Conservation (phyloP, 208 protist species). For the Acanthamoeba lenticulata region DNA sequence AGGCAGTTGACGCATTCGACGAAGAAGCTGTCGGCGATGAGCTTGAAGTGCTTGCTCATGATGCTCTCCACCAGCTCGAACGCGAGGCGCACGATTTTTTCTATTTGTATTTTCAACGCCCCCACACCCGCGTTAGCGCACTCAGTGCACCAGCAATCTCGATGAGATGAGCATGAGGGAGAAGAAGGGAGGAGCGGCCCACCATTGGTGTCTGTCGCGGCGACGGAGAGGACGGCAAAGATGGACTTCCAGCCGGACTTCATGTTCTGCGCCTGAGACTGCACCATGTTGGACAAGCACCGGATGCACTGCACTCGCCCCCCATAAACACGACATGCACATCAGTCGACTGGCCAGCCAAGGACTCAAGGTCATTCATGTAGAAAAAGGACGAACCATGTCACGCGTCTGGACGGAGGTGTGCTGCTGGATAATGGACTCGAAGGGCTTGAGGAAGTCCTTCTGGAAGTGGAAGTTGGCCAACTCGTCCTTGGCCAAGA, state of each 20-base stretch:
- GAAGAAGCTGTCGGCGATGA: slow-evolving; percentile 78
- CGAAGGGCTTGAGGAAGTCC: slow-evolving; percentile 93
- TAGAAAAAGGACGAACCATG: slow-evolving; percentile 66
- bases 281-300: slow-evolving; percentile 86
- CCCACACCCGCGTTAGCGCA: too few relatives aligned
- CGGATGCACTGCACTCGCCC: slow-evolving; percentile 84
- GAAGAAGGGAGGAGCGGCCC: neutral
- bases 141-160: neutral
- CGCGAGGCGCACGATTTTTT: slow-evolving; percentile 67
- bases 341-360: too few relatives aligned
- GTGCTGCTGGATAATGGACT: slow-evolving; percentile 86
- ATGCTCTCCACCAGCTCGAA: slow-evolving; percentile 75
- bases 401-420: slow-evolving; percentile 81
- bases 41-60: slow-evolving; percentile 70
- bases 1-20: slow-evolving; percentile 83
- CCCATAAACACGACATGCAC: too few relatives aligned
- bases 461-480: slow-evolving; percentile 92
- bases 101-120: too few relatives aligned
- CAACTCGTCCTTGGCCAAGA: slow-evolving; percentile 91
- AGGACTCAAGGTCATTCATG: too few relatives aligned
- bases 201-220: slow-evolving; percentile 72
- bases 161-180: neutral
- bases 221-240: slow-evolving; percentile 82
- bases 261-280: slow-evolving; percentile 81
- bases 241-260: slow-evolving; percentile 91